Evolutionary conservation across 2,329 filamentous ascomycete species (phyloP).

Genomic region (Bipolaris sorokiniana): DNA sequence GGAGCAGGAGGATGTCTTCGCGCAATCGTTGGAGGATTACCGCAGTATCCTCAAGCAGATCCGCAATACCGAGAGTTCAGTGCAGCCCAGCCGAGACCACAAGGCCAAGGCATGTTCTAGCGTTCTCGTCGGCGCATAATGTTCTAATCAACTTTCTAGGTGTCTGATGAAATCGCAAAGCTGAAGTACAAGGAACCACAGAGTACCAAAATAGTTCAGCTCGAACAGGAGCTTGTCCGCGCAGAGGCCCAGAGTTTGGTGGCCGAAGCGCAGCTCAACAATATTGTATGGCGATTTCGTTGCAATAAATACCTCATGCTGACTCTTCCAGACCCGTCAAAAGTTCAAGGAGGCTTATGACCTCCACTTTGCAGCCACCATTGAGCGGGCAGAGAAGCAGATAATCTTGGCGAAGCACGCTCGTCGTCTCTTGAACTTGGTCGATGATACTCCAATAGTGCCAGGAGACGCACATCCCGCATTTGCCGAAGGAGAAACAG

Average conservation of each 20-base stretch:
- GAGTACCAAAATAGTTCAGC: conserved; percentile 76
- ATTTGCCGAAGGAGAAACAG: conserved; percentile 70
- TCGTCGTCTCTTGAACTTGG: conserved; percentile 78
- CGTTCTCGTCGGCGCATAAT: background rate
- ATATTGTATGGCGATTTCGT: conserved; percentile 65
- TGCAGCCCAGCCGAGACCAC: conserved; percentile 88
- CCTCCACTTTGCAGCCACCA: conserved; percentile 83
- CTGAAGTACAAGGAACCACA: conserved; percentile 91
- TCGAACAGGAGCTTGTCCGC: conserved; percentile 95
- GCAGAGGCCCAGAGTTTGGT: conserved; percentile 96
- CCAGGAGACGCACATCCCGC: conserved; percentile 78
- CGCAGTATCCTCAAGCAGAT: conserved; percentile 85
- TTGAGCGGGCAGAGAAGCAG: conserved; percentile 97
- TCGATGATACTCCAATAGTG: conserved; percentile 89
- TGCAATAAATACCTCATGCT: conserved; percentile 12
- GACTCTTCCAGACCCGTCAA: conserved; percentile 73
- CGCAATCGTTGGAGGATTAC: conserved; percentile 85
- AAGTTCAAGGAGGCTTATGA: conserved; percentile 97
- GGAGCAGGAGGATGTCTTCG: conserved; percentile 89
- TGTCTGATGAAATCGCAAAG: conserved; percentile 89
- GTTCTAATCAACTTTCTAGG: conserved; percentile 49
- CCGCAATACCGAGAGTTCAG: conserved; percentile 91
- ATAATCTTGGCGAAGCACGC: conserved; percentile 92
- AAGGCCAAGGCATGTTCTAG: conserved; percentile 68
- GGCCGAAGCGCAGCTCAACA: conserved; percentile 94